These are phyloP conservation scores for Auriscalpium vulgare DNA, from an alignment of 768 basidiomycete species.

Conservation along the genomic window DNA sequence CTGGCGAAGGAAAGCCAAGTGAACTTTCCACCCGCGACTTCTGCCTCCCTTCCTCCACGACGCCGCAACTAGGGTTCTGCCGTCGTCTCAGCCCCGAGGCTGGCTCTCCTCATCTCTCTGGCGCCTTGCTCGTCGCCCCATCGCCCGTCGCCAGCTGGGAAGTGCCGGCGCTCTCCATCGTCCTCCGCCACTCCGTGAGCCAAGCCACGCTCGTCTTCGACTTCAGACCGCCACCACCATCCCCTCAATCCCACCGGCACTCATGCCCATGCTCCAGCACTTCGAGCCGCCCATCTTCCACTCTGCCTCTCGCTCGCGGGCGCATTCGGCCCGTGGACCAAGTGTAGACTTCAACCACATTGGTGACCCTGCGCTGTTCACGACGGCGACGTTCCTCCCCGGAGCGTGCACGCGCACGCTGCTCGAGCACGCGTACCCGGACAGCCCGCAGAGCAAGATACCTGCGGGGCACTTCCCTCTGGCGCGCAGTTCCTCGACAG, in stretches of 20 bases:
- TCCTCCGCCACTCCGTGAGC: too few relatives aligned
- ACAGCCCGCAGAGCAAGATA: background rate
- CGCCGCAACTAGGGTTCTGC: too few relatives aligned
- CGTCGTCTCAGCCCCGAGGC: too few relatives aligned
- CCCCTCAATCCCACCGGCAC: background rate
- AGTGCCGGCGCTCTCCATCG: too few relatives aligned
- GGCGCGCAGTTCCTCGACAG: background rate
- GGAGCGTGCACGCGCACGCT: too few relatives aligned
- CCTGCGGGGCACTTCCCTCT: background rate
- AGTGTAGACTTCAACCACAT: slow-evolving; percentile 13
- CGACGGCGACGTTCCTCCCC: too few relatives aligned
- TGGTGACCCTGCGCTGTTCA: slow-evolving; percentile 6
- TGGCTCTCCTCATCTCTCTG: too few relatives aligned
- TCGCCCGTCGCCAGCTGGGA: too few relatives aligned
- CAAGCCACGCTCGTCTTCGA: slow-evolving; percentile 9
- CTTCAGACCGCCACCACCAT: slow-evolving; percentile 7
- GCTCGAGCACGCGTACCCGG: slow-evolving; percentile 4
- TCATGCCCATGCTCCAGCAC: background rate
- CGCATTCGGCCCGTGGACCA: slow-evolving; percentile 8
- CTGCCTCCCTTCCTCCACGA: too few relatives aligned
- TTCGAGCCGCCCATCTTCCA: background rate
- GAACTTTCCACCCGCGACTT: too few relatives aligned
- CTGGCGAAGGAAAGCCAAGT: too few relatives aligned
- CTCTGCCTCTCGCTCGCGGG: slow-evolving; percentile 6
- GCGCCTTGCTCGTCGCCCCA: too few relatives aligned